Conservation (phyloP, 768 basidiomycete genomes). For the Paxillus involutus region DNA sequence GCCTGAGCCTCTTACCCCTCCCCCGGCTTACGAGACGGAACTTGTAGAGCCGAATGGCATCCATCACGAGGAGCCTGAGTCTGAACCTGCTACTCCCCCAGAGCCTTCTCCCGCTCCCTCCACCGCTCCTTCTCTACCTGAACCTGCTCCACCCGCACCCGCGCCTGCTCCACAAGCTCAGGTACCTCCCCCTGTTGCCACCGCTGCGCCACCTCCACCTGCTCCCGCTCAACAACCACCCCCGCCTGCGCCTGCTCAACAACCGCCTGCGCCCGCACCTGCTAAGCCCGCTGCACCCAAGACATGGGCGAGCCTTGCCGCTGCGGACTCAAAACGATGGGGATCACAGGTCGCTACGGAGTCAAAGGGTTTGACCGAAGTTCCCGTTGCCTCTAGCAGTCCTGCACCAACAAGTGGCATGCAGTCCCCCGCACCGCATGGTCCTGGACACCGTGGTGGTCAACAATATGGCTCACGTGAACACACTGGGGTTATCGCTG, state of each 20-base stretch:
- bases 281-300: slow-evolving; percentile 57
- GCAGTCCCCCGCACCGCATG: slow-evolving; percentile 32
- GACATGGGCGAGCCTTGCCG: slow-evolving; percentile 92
- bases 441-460: slow-evolving; percentile 31
- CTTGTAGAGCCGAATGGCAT: slow-evolving; percentile 41
- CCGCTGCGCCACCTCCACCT: slow-evolving; percentile 31
- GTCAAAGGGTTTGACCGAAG: slow-evolving; percentile 74
- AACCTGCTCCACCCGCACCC: slow-evolving; percentile 29
- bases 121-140: slow-evolving; percentile 24
- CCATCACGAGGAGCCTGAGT: slow-evolving; percentile 34
- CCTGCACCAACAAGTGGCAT: slow-evolving; percentile 43
- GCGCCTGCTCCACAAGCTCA: slow-evolving; percentile 22
- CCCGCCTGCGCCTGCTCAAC: slow-evolving; percentile 26
- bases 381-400: slow-evolving; percentile 38
- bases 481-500: slow-evolving; percentile 51
- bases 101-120: slow-evolving; percentile 27
- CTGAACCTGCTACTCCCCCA: slow-evolving; percentile 21
- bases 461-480: slow-evolving; percentile 41
- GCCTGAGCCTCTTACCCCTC: slow-evolving; percentile 31
- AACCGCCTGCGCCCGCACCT: slow-evolving; percentile 36
- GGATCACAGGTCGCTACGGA: slow-evolving; percentile 78
- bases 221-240: slow-evolving; percentile 29
- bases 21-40: slow-evolving; percentile 40
- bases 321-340: slow-evolving; percentile 82
- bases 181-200: slow-evolving; percentile 17